Base-by-base conservation (phyloP, 176 grass and related monocot species). In the Bromus sterilis region DNA sequence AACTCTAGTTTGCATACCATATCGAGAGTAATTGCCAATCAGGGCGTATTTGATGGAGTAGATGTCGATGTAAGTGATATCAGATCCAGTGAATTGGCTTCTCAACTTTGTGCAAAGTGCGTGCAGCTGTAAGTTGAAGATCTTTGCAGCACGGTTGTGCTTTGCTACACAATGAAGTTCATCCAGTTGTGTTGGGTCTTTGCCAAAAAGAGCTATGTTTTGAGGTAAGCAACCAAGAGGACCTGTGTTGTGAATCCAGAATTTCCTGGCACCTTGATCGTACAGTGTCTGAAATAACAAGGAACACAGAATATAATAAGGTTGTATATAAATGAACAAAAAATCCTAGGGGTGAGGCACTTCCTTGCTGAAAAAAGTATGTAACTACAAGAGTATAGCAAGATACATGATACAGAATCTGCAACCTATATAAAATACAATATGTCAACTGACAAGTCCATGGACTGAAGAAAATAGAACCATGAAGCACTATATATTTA, bases 241-340 rank as follows among this genome's bases (percentile, higher is more conserved):
- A 60, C 93, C 93, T 36, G 93, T 99, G 74, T 99, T 99, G 76
- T 99, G 96, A 87, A 99, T 99, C 96, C 96, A 99, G 89, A 99
- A 99, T 72, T 91, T 95, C 80, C 96, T 91, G 25, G 93, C 96
- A 91, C 96, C 96, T 89, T 93, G 83, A 31, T 91, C 84, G 59
- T 99, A 93, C 68, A 99, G 65, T 67, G 89, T 90, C 96, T 99
- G 90, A 66, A 89, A 84, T 41, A 80, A 75, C 20, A 80, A 56
- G 40, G 70, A 64, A 75, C 4, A 60, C 1, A 21, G 2, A 24
- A 7, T 35, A 64, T 1, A 63, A 1, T 46, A 72, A 42, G 56
- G 5, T 33, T 8, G 44, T 53, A 56, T 36, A 62, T 51, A 33
- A n/a, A 78, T 74, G 11, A 82, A 70, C 0, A 25, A 56, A 77